phyloP scores from a whole-genome alignment of 495 filamentous ascomycete genomes.

The Sphaerosporella brunnea region DNA sequence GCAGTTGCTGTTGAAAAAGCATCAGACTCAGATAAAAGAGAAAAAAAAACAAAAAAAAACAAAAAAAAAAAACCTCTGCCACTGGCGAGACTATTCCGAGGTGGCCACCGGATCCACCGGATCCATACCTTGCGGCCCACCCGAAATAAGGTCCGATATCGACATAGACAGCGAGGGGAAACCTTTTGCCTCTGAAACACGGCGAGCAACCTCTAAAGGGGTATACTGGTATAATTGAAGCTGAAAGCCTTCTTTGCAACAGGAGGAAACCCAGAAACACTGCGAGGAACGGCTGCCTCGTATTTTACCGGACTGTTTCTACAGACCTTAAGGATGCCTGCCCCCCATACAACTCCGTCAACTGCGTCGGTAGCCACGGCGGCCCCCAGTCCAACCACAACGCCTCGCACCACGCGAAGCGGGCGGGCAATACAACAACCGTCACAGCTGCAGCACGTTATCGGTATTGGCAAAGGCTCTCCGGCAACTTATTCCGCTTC shows the following conservation, averaged over 20 bases:
- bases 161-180: background rate
- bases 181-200: background rate
- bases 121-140: too few species aligned
- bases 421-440: background rate
- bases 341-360: background rate
- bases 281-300: background rate
- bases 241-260: background rate
- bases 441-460: background rate
- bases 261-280: background rate
- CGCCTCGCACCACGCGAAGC: conserved; percentile 1
- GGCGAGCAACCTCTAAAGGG: conserved; percentile 1
- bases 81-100: too few species aligned
- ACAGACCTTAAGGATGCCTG: conserved; percentile 6
- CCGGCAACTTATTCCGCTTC: background rate
- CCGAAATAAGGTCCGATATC: too few species aligned
- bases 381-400: background rate
- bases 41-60: too few species aligned
- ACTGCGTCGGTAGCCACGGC: background rate
- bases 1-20: too few species aligned
- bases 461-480: background rate
- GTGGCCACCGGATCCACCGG: too few species aligned
- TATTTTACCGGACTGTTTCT: background rate
- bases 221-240: background rate
- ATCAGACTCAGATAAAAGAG: too few species aligned
- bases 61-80: too few species aligned